These are phyloP conservation scores for Prinsepia uniflora DNA, from an alignment of 306 rosid genomes.

Conservation along the genomic window DNA sequence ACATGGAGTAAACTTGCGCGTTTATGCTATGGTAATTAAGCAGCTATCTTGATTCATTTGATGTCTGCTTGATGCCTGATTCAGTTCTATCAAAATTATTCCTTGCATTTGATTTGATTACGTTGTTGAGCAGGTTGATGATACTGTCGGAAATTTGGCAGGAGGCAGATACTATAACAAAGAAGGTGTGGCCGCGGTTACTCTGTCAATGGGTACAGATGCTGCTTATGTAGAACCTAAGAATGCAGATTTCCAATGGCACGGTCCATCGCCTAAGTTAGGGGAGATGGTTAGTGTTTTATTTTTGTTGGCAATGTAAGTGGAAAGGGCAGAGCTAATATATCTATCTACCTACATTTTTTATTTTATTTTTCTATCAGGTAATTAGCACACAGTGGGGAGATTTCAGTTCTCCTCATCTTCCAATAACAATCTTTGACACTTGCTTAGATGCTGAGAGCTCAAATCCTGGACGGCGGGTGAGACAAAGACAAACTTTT, in stretches of 20 bases:
- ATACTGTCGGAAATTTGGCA: slow-evolving; percentile 58
- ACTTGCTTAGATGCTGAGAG: slow-evolving; percentile 53
- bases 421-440: slow-evolving; percentile 55
- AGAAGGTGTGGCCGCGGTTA: slow-evolving; percentile 56
- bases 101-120: neutral
- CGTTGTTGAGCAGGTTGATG: slow-evolving; percentile 53
- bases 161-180: slow-evolving; percentile 66
- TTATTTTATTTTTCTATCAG: slow-evolving; percentile 39
- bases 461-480: slow-evolving; percentile 50
- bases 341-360: neutral
- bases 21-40: slow-evolving; percentile 44
- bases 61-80: neutral
- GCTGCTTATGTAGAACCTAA: slow-evolving; percentile 60
- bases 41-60: neutral
- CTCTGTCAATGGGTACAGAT: slow-evolving; percentile 57
- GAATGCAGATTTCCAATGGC: slow-evolving; percentile 33
- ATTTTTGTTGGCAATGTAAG: neutral
- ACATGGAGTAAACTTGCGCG: slow-evolving; percentile 45
- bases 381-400: slow-evolving; percentile 65
- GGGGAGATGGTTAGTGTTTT: slow-evolving; percentile 45
- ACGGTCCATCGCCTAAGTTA: slow-evolving; percentile 39
- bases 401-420: slow-evolving; percentile 50
- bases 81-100: neutral
- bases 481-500: slow-evolving; percentile 17
- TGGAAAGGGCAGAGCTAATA: neutral